A percentile compares a stretch with the other conserved stretches of the same genome.
These are phyloP conservation scores for Podospora sp. DNA, from an alignment of 495 filamentous ascomycete genomes.

Conservation along the genomic window DNA sequence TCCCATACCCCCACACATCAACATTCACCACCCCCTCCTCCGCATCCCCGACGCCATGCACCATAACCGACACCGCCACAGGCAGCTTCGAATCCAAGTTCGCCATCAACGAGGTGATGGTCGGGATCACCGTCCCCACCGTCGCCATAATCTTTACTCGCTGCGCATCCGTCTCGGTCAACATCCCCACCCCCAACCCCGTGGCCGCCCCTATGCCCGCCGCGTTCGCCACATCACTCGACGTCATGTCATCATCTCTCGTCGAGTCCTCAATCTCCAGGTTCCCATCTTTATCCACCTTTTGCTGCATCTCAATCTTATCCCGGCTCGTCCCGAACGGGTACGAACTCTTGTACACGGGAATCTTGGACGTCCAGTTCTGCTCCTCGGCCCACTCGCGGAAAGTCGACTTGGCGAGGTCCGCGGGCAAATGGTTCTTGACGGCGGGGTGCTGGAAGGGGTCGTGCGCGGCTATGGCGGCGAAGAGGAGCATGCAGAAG, in stretches of 20 bases:
- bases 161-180: slow-evolving; percentile 7
- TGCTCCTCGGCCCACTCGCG: background rate
- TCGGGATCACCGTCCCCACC: slow-evolving; percentile 4
- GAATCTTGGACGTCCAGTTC: background rate
- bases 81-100: slow-evolving; percentile 7
- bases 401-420: background rate
- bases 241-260: background rate
- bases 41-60: background rate
- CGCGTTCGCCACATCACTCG: background rate
- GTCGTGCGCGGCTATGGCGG: slow-evolving; percentile 3
- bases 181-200: background rate
- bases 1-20: slow-evolving; percentile 8
- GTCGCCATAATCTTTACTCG: slow-evolving; percentile 8
- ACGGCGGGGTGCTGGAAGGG: slow-evolving; percentile 2
- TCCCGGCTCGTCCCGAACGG: slow-evolving; percentile 10
- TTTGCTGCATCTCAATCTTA: slow-evolving; percentile 4
- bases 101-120: slow-evolving; percentile 3
- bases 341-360: slow-evolving; percentile 1
- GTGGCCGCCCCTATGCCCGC: background rate
- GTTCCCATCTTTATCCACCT: background rate
- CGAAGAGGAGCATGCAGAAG: slow-evolving; percentile 5
- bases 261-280: background rate
- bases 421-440: background rate
- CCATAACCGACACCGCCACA: slow-evolving; percentile 1
- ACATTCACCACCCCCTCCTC: background rate